Percentiles rank a stretch among this genome's conserved stretches.
phyloP scores from a whole-genome alignment of 208 protist species.

The Endotrypanum monterogeii region DNA sequence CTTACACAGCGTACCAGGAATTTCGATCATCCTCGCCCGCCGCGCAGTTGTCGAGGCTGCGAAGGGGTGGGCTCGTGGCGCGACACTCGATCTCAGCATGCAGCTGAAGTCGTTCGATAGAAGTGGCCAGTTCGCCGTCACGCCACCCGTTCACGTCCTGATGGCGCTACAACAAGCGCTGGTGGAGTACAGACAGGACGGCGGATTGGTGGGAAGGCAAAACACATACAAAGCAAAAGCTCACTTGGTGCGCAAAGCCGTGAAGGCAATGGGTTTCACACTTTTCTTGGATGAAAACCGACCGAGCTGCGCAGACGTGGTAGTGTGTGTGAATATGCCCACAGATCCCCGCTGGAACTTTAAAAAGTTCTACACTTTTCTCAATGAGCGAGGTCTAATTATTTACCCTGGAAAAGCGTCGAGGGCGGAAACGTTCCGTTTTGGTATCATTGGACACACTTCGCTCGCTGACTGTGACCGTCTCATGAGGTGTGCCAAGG shows the following conservation, averaged over 20 bases:
- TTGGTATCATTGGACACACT: slow-evolving; percentile 85
- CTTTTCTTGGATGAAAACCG: slow-evolving; percentile 64
- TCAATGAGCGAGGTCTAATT: slow-evolving; percentile 72
- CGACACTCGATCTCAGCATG: slow-evolving; percentile 69
- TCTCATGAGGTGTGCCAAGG: slow-evolving; percentile 54
- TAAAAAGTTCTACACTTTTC: slow-evolving; percentile 80
- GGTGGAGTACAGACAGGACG: slow-evolving; percentile 72
- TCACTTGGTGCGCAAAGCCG: slow-evolving; percentile 50
- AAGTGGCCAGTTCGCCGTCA: slow-evolving; percentile 77
- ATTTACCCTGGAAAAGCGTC: slow-evolving; percentile 90
- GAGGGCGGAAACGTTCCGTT: slow-evolving; percentile 84
- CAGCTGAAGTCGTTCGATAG: slow-evolving; percentile 71
- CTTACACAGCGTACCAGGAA: slow-evolving; percentile 87
- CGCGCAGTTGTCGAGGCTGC: slow-evolving; percentile 40
- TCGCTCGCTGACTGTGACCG: slow-evolving; percentile 43
- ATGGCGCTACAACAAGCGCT: slow-evolving; percentile 81
- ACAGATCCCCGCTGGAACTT: slow-evolving; percentile 81
- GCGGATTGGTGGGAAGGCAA: slow-evolving; percentile 52
- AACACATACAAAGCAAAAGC: slow-evolving; percentile 63
- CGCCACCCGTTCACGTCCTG: slow-evolving; percentile 82
- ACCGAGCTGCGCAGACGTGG: slow-evolving; percentile 74
- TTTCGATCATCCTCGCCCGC: slow-evolving; percentile 69
- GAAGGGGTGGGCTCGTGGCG: slow-evolving; percentile 59
- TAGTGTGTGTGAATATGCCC: slow-evolving; percentile 85
- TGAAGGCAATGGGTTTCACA: slow-evolving; percentile 73